Percentiles rank a stretch among this genome's conserved stretches.
Evolutionary conservation across 2,329 filamentous ascomycete genomes (phyloP).

Genomic region (Fusarium denticulatum): DNA sequence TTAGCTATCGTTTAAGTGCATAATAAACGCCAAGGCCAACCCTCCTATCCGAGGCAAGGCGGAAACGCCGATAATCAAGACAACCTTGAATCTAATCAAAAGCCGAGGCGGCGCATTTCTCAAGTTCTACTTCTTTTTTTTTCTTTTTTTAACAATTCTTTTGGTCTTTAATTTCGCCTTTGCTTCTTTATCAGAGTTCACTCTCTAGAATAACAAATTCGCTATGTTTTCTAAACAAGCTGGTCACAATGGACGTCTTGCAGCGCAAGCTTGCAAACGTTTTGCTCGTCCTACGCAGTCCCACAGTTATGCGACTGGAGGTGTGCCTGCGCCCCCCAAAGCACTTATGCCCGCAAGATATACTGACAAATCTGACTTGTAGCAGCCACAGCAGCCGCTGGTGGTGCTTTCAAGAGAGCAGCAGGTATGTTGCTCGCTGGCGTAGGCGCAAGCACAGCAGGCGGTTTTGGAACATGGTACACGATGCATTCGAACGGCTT

Average conservation of each 20-base stretch:
- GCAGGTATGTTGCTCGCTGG: conserved; percentile 44
- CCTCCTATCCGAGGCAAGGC: conserved; percentile 39
- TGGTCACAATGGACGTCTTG: conserved; percentile 38
- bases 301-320: conserved; percentile 43
- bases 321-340: conserved; percentile 28
- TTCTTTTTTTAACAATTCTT: not conserved
- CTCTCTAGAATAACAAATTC: not conserved
- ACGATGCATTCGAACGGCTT: conserved; percentile 48
- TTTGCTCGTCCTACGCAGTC: conserved; percentile 27
- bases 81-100: conserved; percentile 30
- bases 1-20: conserved; percentile 27
- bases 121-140: not conserved
- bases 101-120: conserved; percentile 15
- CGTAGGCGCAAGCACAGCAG: conserved; percentile 45
- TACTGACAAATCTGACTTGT: conserved; percentile 18
- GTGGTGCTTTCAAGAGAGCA: conserved; percentile 37
- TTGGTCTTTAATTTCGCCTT: not conserved
- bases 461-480: conserved; percentile 51
- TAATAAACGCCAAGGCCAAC: conserved; percentile 36
- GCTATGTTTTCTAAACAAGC: conserved; percentile 40
- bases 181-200: not conserved
- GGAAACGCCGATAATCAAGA: conserved; percentile 25
- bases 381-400: conserved; percentile 27
- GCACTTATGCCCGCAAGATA: conserved; percentile 8
- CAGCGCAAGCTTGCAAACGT: conserved; percentile 38